Base-by-base conservation (phyloP, 768 basidiomycete genomes). In the Tephrocybe sp. region DNA sequence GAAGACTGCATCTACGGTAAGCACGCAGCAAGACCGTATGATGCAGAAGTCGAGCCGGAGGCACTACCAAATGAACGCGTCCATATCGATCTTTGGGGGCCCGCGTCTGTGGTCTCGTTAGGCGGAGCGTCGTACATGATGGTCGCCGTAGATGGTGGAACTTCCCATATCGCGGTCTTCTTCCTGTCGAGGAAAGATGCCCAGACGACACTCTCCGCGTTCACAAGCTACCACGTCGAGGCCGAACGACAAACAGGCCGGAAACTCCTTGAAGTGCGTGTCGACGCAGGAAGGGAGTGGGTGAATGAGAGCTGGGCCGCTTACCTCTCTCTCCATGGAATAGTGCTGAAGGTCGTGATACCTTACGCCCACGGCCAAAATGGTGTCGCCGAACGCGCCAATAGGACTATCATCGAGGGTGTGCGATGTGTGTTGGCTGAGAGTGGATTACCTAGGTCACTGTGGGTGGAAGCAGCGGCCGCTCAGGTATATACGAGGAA, bases 1-100 rank as follows among this genome's bases (percentile, higher is more conserved):
- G 53, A 66, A n/a, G 60, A 63, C 44, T 69, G 68, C 48, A 59
- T 67, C 1, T 60, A 58, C 24, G 58, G 62, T 15, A 62, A 65
- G 44, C 61, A 64, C 7, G 48, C 53, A 0, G 5, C 21, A 0
- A 30, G 54, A 3, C 68, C 63, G n/a, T 69, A 59, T 26, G 59
- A 68, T 30, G 58, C 53, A 8, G 53, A 37, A 3, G 53, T 61
- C 1, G 23, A 14, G 0, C 58, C 53, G 11, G 64, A 65, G 44
- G 53, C 21, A 0, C 51, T 58, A 12, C 32, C 55, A 0, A 43
- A 44, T 18, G 42, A 44, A 18, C 14, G 20, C 3, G 42, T 45
- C 24, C 28, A 52, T 26, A 33, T 60, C 15, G 62, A 70, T 38
- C 25, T 70, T 0, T 69, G 61, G 61, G 65, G 65, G 17, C 65